These are phyloP conservation scores for Penicillium hesseltinei DNA, from an alignment of 2,329 filamentous ascomycete species.

Conservation along the genomic window DNA sequence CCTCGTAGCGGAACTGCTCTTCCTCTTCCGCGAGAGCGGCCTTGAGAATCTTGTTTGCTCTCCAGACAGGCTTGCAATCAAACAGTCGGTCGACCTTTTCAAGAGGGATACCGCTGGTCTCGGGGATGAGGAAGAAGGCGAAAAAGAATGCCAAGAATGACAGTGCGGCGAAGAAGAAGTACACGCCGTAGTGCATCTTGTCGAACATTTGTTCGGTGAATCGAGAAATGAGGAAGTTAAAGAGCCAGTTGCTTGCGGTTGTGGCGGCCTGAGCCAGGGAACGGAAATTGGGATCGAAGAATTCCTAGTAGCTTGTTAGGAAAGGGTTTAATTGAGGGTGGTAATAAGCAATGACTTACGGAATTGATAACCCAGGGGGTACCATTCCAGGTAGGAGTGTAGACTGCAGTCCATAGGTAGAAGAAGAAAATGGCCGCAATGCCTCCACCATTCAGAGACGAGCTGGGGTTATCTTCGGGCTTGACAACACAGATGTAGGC, in stretches of 20 bases:
- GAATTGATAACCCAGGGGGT: constrained; percentile 74
- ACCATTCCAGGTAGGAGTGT: constrained; percentile 70
- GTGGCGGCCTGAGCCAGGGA: constrained; percentile 71
- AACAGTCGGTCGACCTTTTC: constrained; percentile 66
- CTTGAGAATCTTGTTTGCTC: constrained; percentile 36
- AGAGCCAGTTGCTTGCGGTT: constrained; percentile 36
- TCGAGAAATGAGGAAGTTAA: constrained; percentile 38
- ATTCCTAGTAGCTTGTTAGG: constrained; percentile 46
- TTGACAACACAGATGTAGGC: constrained; percentile 35
- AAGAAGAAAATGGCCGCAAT: constrained; percentile 60
- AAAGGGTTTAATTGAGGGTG: not conserved
- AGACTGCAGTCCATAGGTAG: constrained; percentile 71
- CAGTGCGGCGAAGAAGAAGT: constrained; percentile 66
- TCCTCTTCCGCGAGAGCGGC: constrained; percentile 37
- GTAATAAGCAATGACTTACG: constrained; percentile 15
- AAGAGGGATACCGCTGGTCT: constrained; percentile 65
- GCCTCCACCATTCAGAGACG: constrained; percentile 28
- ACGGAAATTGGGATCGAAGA: constrained; percentile 69
- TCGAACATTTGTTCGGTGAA: constrained; percentile 44
- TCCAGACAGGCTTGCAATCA: constrained; percentile 39
- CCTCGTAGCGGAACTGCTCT: constrained; percentile 33
- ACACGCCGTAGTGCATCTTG: constrained; percentile 58
- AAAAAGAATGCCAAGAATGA: constrained; percentile 60
- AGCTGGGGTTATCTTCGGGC: constrained; percentile 28
- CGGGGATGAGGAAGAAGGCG: constrained; percentile 62